Percentiles rank a stretch among this genome's conserved stretches.
Evolutionary conservation across 441 rosid genomes (phyloP).

Genomic region (Eruca vesicaria): DNA sequence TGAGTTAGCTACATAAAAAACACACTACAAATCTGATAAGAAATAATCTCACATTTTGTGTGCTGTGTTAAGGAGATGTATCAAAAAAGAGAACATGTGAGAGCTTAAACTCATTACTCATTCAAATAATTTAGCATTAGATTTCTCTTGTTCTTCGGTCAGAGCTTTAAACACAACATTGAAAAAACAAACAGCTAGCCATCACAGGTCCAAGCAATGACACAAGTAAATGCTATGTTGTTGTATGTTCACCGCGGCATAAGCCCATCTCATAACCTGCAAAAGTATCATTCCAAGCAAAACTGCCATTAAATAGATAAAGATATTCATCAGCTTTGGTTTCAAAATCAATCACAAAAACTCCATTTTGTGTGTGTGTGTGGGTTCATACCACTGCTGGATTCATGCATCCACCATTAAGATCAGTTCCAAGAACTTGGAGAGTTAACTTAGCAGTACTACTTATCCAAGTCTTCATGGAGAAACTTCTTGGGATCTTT

Average conservation of each 20-base stretch:
- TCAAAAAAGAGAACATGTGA: not conserved
- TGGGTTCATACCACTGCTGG: slow-evolving; percentile 80
- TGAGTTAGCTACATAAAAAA: too few species aligned
- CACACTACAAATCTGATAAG: too few species aligned
- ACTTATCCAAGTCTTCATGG: slow-evolving; percentile 84
- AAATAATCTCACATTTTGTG: not conserved
- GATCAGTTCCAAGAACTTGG: slow-evolving; percentile 85
- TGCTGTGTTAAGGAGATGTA: not conserved
- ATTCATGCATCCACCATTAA: slow-evolving; percentile 89
- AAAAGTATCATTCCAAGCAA: slow-evolving; percentile 3
- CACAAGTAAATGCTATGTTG: slow-evolving; percentile 83
- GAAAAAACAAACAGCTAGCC: slow-evolving; percentile 81
- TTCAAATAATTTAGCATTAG: slow-evolving; percentile 59
- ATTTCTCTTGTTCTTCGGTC: slow-evolving; percentile 41
- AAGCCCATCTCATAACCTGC: slow-evolving; percentile 97
- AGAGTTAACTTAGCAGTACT: slow-evolving; percentile 59
- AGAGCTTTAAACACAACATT: slow-evolving; percentile 52
- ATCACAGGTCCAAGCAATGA: slow-evolving; percentile 88
- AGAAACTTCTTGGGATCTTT: slow-evolving; percentile 76
- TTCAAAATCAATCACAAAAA: not conserved
- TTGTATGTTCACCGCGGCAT: slow-evolving; percentile 86
- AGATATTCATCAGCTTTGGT: not conserved
- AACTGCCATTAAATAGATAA: not conserved
- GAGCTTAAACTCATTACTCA: slow-evolving; percentile 31
- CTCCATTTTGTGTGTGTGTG: not conserved